Evolutionary conservation across 768 basidiomycete species (phyloP).

Genomic region (Phaffia tasmanica): DNA sequence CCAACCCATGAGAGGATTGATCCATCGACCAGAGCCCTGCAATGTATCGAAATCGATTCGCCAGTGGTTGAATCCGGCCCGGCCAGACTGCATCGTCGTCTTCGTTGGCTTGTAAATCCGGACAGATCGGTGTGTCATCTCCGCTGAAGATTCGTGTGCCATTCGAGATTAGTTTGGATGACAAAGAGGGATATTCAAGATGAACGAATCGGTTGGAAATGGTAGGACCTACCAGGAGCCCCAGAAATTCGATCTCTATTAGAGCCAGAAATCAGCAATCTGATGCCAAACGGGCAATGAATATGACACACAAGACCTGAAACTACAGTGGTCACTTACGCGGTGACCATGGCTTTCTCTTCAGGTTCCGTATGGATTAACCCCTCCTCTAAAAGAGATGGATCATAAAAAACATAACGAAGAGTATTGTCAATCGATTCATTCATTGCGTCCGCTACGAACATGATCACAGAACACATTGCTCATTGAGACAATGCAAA

Average conservation of each 20-base stretch:
- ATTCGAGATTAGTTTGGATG: neutral
- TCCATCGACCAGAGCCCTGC: conserved; percentile 85
- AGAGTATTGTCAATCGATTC: too few species aligned
- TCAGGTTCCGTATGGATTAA: too few species aligned
- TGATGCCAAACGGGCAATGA: neutral
- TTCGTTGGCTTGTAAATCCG: conserved; percentile 87
- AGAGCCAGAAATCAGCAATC: neutral
- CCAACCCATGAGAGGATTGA: conserved; percentile 96
- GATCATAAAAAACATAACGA: too few species aligned
- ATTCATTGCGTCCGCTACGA: too few species aligned
- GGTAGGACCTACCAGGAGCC: neutral
- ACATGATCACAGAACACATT: too few species aligned
- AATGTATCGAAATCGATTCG: conserved; percentile 87
- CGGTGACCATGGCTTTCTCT: neutral
- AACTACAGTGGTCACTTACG: neutral
- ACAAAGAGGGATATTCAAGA: neutral
- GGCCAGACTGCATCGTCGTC: conserved; percentile 90
- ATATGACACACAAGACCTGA: neutral
- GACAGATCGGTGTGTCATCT: conserved; percentile 75
- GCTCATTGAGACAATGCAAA: too few species aligned
- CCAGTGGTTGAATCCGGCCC: conserved; percentile 77
- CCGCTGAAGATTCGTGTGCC: conserved; percentile 38
- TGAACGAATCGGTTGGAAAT: neutral
- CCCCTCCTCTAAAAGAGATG: too few species aligned
- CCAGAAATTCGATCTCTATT: conserved; percentile 14